Conservation (phyloP, 768 basidiomycete species). For the Tricholoma bakamatsutake region DNA sequence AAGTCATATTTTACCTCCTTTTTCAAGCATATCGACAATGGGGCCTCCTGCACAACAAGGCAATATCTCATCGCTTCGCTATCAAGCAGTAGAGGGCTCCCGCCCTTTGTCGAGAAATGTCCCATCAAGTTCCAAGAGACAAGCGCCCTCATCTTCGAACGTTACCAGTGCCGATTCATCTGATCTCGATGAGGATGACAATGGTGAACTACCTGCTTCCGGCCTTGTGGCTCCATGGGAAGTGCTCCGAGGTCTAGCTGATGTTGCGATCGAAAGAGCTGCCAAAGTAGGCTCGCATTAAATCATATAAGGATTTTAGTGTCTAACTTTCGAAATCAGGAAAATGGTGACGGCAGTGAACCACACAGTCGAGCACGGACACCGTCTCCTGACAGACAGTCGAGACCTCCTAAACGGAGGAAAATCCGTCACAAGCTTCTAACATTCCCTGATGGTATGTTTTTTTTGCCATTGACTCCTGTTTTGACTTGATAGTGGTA, state of each 20-base stretch:
- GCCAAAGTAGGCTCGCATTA: slow-evolving; percentile 50
- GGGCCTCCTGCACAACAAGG: slow-evolving; percentile 39
- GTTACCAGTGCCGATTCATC: slow-evolving; percentile 78
- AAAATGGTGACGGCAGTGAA: slow-evolving; percentile 74
- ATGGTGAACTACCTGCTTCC: slow-evolving; percentile 71
- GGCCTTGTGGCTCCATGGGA: slow-evolving; percentile 87
- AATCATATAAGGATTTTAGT: slow-evolving; percentile 1
- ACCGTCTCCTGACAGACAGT: slow-evolving; percentile 64
- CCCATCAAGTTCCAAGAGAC: slow-evolving; percentile 48
- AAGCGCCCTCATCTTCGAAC: slow-evolving; percentile 56
- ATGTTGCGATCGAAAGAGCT: slow-evolving; percentile 75
- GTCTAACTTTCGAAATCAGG: slow-evolving; percentile 33
- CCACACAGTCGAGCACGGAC: slow-evolving; percentile 71
- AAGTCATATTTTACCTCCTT: slow-evolving; percentile 60
- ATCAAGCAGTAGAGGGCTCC: slow-evolving; percentile 41
- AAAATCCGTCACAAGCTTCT: slow-evolving; percentile 63
- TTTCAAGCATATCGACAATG: slow-evolving; percentile 63
- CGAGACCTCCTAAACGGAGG: slow-evolving; percentile 63
- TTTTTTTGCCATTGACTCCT: slow-evolving; percentile 1
- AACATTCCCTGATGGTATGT: slow-evolving; percentile 72
- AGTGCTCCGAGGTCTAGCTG: slow-evolving; percentile 73
- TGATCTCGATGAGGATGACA: slow-evolving; percentile 79
- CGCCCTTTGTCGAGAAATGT: slow-evolving; percentile 29
- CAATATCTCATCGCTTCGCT: slow-evolving; percentile 57
- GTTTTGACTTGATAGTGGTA: slow-evolving; percentile 8